These are phyloP conservation scores for Nothophytophthora sp. DNA, from an alignment of 352 stramenopile species.

Conservation along the genomic window DNA sequence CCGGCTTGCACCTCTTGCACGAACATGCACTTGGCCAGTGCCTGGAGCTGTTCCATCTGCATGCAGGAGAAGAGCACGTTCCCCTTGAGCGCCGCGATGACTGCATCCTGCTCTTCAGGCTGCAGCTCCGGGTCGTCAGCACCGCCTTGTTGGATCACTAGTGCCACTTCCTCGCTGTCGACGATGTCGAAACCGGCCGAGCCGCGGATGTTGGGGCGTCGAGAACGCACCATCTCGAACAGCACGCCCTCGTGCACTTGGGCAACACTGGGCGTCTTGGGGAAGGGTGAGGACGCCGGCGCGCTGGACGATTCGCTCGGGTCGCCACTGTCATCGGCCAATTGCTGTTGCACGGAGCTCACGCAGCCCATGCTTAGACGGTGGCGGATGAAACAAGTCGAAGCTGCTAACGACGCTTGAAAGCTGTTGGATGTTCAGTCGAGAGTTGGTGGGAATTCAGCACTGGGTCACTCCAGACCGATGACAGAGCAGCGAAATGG, in stretches of 20 bases:
- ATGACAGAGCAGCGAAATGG: no score
- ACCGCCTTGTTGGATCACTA: conserved; percentile 32
- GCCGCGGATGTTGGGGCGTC: conserved; percentile 43
- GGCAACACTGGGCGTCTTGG: conserved; percentile 36
- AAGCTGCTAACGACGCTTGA: no score
- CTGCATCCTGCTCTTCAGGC: conserved; percentile 30
- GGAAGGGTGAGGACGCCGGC: conserved; percentile 14
- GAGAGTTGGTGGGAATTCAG: conserved; percentile 23
- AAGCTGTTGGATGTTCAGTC: no score
- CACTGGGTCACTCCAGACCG: no score
- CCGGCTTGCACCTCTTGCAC: conserved; percentile 73
- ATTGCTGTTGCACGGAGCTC: conserved; percentile 28
- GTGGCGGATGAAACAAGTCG: no score
- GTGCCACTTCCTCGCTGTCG: conserved; percentile 31
- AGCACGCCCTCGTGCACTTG: conserved; percentile 46
- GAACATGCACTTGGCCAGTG: conserved; percentile 71
- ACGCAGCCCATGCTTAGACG: conserved; percentile 46
- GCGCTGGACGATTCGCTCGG: conserved; percentile 9
- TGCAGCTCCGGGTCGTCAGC: conserved; percentile 22
- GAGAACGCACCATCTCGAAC: conserved; percentile 45
- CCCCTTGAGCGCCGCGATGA: conserved; percentile 62
- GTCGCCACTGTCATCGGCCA: conserved; percentile 11
- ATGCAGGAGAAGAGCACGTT: conserved; percentile 87
- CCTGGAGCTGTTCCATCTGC: conserved; percentile 63
- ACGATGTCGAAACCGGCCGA: conserved; percentile 26